Evolutionary conservation across 768 basidiomycete genomes (phyloP).

Genomic region (Agaricus subrufescens): DNA sequence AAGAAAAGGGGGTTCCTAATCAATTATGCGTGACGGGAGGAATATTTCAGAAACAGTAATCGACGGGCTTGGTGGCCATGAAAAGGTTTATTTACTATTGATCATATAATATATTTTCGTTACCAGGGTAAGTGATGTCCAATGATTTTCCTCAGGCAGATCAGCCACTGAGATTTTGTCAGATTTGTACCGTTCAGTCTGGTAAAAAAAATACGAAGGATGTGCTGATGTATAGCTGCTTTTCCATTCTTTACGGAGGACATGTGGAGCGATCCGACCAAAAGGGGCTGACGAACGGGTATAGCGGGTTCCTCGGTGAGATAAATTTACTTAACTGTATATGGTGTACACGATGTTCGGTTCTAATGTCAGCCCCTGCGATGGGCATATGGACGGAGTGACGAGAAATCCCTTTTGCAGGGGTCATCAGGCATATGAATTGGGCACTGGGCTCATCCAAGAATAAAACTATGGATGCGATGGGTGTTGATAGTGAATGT

Average conservation of each 20-base stretch:
- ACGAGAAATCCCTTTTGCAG: neutral
- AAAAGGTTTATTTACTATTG: neutral
- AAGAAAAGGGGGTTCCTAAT: too few species aligned
- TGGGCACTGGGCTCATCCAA: too few species aligned
- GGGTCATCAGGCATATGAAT: too few species aligned
- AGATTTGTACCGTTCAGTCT: neutral
- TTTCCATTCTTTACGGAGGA: neutral
- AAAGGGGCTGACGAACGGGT: neutral
- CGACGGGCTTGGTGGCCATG: too few species aligned
- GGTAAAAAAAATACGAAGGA: too few species aligned
- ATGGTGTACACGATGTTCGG: neutral
- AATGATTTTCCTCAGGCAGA: neutral
- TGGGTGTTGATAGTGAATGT: too few species aligned
- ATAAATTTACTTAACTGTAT: neutral
- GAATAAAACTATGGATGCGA: too few species aligned
- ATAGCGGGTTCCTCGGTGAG: neutral
- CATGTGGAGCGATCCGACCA: neutral
- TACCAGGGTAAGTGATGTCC: conserved; percentile 5
- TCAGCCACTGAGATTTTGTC: neutral
- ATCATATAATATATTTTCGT: neutral
- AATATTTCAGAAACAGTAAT: too few species aligned
- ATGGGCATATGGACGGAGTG: neutral
- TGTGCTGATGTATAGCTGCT: too few species aligned
- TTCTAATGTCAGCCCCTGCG: neutral
- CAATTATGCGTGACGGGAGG: too few species aligned